A percentile compares a stretch with the other conserved stretches of the same genome.
Evolutionary conservation across 352 stramenopile genomes (phyloP).

Genomic region (Phytophthora agathidicida): DNA sequence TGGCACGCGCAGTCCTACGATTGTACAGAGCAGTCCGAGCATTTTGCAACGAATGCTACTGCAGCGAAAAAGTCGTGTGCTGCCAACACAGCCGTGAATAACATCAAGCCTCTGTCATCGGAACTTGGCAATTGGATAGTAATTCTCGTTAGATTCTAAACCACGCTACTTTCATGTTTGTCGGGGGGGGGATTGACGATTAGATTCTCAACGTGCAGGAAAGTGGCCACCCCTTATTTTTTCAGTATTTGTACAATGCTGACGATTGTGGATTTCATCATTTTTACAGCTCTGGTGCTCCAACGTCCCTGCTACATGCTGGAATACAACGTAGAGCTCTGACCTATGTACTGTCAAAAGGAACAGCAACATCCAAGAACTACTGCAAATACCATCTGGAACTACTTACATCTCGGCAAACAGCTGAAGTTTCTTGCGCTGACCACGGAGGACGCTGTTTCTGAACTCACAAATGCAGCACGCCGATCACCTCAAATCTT

Average conservation of each 20-base stretch:
- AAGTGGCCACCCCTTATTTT: no score
- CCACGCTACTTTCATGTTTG: no score
- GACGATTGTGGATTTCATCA: conserved; percentile 14
- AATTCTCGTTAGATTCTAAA: no score
- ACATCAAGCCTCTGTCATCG: no score
- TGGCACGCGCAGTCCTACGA: neutral
- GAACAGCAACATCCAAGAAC: conserved; percentile 1
- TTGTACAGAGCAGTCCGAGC: conserved; percentile 34
- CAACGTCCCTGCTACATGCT: conserved; percentile 14
- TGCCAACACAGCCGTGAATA: conserved; percentile 20
- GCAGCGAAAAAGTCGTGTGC: conserved; percentile 60
- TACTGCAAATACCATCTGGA: conserved; percentile 11
- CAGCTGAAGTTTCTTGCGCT: conserved; percentile 21
- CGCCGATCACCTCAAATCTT: conserved; percentile 9
- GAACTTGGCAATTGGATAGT: no score
- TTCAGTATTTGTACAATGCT: conserved; percentile 16
- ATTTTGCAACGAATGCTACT: conserved; percentile 69
- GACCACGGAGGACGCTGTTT: conserved; percentile 16
- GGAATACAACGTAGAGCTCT: conserved; percentile 11
- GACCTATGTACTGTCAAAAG: neutral
- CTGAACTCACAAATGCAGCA: conserved; percentile 24
- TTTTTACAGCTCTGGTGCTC: conserved; percentile 12
- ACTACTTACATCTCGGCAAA: conserved; percentile 11
- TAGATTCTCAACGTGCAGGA: no score
- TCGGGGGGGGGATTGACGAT: no score